Evolutionary conservation across 2,329 filamentous ascomycete species (phyloP), one percentile per base, ranked within the genome.

Genomic region (Seiridium unicorne): DNA sequence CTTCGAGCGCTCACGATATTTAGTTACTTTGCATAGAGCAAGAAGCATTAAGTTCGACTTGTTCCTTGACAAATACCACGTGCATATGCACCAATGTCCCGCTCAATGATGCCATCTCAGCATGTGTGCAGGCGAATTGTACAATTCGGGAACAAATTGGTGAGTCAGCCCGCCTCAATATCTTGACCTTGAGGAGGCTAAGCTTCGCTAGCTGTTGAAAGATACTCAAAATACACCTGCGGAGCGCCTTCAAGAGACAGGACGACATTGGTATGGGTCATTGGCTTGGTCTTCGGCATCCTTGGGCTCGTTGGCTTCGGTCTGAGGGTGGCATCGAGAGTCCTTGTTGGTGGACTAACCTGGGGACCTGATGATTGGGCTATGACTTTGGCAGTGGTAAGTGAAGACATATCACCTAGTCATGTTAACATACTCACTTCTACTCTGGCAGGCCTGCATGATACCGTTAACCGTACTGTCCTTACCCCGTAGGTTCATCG

Each of bases 81-180:
- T 55, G 53, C 38, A 44, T 55, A n/a, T 55, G 53, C 38, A 55
- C 53, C 4, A 55, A 55, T n/a, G n/a, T 31, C 10, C n/a, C 18
- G 11, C 10, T 44, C 11, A 44, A 11, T 7, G 53, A 8, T 31
- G 36, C 26, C n/a, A 55, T 55, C 10, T 32, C 36, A 10, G 11
- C 36, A 4, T 55, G 53, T 26, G 53, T 55, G 53, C 4, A 18
- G 53, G 36, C 34, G 11, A 42, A 44, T 18, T 55, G 53, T 9
- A 26, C 36, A 4, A 38, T 55, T 18, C n/a, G 18, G 7, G 53
- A 55, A 5, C 36, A 42, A 38, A 18, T 55, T 13, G 40, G 53
- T 55, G 34, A 32, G 53, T 38, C n/a, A 44, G 5, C 36, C 35
- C 11, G 31, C 36, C 34, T 3, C 10, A 18, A 44, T 9, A 55